Evolutionary conservation across 1,139 yeast species (phyloP).

Genomic region (Candida anutae): DNA sequence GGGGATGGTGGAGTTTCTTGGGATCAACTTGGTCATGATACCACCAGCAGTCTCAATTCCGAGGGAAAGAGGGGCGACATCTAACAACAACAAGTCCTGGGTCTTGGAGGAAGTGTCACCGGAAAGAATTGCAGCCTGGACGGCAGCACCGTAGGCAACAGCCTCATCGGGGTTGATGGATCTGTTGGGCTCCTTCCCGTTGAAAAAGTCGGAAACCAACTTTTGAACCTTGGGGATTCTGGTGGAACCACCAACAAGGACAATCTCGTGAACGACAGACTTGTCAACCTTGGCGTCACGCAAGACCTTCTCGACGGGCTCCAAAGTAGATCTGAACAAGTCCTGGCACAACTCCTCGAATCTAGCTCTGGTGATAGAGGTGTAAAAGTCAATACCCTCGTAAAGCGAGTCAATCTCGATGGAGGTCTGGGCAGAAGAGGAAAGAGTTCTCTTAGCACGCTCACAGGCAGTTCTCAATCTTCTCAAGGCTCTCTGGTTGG

Average conservation of each 20-base stretch:
- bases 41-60: conserved; percentile 99
- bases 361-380: conserved; percentile 34
- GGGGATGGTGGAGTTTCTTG: conserved; percentile 96
- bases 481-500: conserved; percentile 33
- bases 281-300: conserved; percentile 33
- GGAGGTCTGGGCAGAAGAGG: conserved; percentile 31
- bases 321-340: conserved; percentile 31
- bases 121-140: conserved; percentile 84
- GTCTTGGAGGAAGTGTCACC: conserved; percentile 82
- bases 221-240: conserved; percentile 36
- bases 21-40: conserved; percentile 93
- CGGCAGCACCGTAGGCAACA: conserved; percentile 42
- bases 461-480: conserved; percentile 37
- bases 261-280: conserved; percentile 30
- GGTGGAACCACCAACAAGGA: conserved; percentile 36
- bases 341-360: conserved; percentile 34
- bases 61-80: conserved; percentile 88
- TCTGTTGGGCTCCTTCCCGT: conserved; percentile 40
- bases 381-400: conserved; percentile 34
- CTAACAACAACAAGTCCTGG: conserved; percentile 78
- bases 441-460: conserved; percentile 34
- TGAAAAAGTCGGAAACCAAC: conserved; percentile 32
- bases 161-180: conserved; percentile 33
- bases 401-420: conserved; percentile 31
- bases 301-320: conserved; percentile 34